Percentiles rank a stretch among this genome's conserved stretches.
Conservation (phyloP, 305 asterid species). For the Salvia sclarea region DNA sequence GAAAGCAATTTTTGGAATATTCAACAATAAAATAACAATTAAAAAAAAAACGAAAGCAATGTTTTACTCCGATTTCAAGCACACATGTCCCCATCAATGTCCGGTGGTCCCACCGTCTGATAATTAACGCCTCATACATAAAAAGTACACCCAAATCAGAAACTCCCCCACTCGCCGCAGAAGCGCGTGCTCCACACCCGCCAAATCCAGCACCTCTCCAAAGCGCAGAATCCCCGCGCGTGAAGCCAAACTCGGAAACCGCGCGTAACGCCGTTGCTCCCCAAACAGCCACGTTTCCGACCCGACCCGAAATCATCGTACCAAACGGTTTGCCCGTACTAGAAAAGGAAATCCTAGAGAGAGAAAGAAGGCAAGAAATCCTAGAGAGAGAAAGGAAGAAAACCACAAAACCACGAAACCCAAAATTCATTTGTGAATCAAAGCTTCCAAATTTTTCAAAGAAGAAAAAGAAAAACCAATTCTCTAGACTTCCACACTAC, state of each 20-base stretch:
- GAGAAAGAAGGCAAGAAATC: slow-evolving; percentile 11
- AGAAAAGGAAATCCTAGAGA: slow-evolving; percentile 15
- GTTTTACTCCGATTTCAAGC: slow-evolving; percentile 21
- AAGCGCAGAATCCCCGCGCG: not conserved
- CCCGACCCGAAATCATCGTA: slow-evolving; percentile 47
- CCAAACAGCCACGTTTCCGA: slow-evolving; percentile 16
- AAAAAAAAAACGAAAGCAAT: not conserved
- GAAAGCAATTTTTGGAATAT: not conserved
- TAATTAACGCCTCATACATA: slow-evolving; percentile 6
- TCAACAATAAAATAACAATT: not conserved
- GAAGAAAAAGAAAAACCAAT: slow-evolving; percentile 35
- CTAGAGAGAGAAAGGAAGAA: slow-evolving; percentile 31
- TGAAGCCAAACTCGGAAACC: not conserved
- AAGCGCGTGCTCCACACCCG: not conserved
- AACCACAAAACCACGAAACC: slow-evolving; percentile 45
- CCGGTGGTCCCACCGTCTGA: slow-evolving; percentile 34
- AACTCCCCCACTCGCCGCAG: not conserved
- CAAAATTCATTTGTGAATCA: slow-evolving; percentile 55
- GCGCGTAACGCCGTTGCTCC: not conserved
- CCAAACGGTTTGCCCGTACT: slow-evolving; percentile 28
- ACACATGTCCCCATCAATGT: slow-evolving; percentile 19
- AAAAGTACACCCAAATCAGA: slow-evolving; percentile 26
- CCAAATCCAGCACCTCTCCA: not conserved
- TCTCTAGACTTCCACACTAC: slow-evolving; percentile 40
- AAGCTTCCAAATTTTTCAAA: slow-evolving; percentile 52